Percentiles rank a stretch among this genome's conserved stretches.
These are phyloP conservation scores for Penicillium sp. DNA, from an alignment of 2,329 filamentous ascomycete genomes.

Conservation along the genomic window DNA sequence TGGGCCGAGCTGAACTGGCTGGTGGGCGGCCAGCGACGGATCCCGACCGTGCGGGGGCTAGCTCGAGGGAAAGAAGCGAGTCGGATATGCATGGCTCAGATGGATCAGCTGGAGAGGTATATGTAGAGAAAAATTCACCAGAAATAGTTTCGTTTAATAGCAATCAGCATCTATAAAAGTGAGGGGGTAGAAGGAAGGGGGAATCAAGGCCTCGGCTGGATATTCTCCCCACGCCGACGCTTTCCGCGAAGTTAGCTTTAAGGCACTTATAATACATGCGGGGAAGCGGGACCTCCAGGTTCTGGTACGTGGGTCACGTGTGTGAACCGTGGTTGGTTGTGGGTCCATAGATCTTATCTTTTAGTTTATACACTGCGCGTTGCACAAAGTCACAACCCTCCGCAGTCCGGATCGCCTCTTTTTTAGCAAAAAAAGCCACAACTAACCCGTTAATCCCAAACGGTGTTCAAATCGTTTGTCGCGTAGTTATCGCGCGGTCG, in stretches of 20 bases:
- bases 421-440: too few species aligned
- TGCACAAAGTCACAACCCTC: too few species aligned
- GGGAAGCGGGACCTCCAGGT: slow-evolving; percentile 4
- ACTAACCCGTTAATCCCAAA: too few species aligned
- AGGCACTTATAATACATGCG: not conserved
- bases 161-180: not conserved
- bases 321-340: not conserved
- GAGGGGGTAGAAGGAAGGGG: not conserved
- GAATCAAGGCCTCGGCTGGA: not conserved
- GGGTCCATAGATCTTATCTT: too few species aligned
- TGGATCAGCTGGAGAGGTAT: not conserved
- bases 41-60: not conserved
- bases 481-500: too few species aligned
- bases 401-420: too few species aligned
- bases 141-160: too few species aligned
- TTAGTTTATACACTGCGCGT: too few species aligned
- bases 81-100: slow-evolving; percentile 16
- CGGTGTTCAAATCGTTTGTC: too few species aligned
- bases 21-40: slow-evolving; percentile 17
- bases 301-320: slow-evolving; percentile 11
- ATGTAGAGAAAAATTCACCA: not conserved
- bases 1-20: slow-evolving; percentile 16
- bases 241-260: slow-evolving; percentile 12
- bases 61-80: not conserved
- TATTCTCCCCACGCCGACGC: slow-evolving; percentile 10